Conservation (phyloP, 768 basidiomycete genomes). For the Vararia minispora region DNA sequence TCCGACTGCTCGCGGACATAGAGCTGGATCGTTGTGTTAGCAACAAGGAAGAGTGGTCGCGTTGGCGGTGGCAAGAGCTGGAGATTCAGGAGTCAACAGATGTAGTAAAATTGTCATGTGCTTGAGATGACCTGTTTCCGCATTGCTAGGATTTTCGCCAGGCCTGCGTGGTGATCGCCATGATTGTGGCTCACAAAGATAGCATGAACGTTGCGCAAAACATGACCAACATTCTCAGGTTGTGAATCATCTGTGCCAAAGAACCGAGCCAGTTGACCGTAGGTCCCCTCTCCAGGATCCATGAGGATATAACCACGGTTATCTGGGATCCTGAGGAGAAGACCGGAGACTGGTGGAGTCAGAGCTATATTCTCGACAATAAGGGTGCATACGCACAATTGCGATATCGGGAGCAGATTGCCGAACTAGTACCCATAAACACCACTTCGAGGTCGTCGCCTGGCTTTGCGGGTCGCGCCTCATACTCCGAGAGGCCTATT, state of each 20-base stretch:
- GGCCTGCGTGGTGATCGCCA: slow-evolving; percentile 85
- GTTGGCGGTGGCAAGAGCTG: slow-evolving; percentile 55
- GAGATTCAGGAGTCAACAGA: slow-evolving; percentile 2
- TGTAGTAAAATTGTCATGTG: background rate
- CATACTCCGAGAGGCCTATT: slow-evolving; percentile 9
- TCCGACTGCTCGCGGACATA: slow-evolving; percentile 67
- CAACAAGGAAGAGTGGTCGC: slow-evolving; percentile 63
- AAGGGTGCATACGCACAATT: slow-evolving; percentile 51
- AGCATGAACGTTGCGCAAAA: slow-evolving; percentile 61
- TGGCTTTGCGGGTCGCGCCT: slow-evolving; percentile 11
- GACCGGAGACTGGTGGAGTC: slow-evolving; percentile 51
- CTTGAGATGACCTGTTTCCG: slow-evolving; percentile 43
- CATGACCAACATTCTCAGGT: slow-evolving; percentile 35
- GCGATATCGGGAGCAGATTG: slow-evolving; percentile 74
- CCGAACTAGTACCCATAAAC: slow-evolving; percentile 83
- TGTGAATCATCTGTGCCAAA: slow-evolving; percentile 43
- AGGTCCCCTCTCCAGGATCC: slow-evolving; percentile 87
- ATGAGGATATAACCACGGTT: slow-evolving; percentile 64
- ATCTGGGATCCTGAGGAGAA: slow-evolving; percentile 69
- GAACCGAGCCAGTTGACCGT: slow-evolving; percentile 75
- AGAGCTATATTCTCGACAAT: too few species aligned
- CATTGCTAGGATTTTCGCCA: slow-evolving; percentile 61
- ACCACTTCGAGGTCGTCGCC: slow-evolving; percentile 63
- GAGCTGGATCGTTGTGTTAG: slow-evolving; percentile 39
- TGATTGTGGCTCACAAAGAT: slow-evolving; percentile 88